A percentile compares a stretch with the other conserved stretches of the same genome.
These are phyloP conservation scores for Leccinum colubrinum DNA, from an alignment of 1,284 basidiomycete species.

Conservation along the genomic window DNA sequence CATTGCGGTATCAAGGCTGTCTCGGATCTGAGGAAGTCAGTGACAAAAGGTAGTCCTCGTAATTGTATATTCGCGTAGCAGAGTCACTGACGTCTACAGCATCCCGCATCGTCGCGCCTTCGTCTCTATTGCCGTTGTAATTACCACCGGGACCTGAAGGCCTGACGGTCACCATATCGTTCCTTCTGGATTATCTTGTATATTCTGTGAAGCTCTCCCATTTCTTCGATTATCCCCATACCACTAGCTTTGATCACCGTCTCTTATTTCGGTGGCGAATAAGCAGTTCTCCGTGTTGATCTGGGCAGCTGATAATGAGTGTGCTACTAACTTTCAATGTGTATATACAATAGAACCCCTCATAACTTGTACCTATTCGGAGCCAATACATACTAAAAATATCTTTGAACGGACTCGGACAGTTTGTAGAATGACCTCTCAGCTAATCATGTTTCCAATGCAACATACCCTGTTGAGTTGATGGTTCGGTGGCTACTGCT, in stretches of 20 bases:
- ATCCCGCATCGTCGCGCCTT: neutral
- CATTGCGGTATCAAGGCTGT: neutral
- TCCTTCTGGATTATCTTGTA: neutral
- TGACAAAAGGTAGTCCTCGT: too few species aligned
- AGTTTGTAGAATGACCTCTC: too few species aligned
- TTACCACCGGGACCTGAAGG: neutral
- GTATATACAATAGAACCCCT: neutral
- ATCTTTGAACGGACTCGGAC: too few species aligned
- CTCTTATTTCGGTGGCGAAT: neutral
- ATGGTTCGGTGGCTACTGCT: too few species aligned
- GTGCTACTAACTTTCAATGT: neutral
- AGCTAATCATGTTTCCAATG: too few species aligned
- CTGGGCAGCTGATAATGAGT: neutral
- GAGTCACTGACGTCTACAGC: neutral
- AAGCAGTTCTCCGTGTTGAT: neutral
- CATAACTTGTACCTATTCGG: too few species aligned
- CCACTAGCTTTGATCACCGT: neutral
- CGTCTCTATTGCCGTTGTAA: neutral
- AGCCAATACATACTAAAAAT: too few species aligned
- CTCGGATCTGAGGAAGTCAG: neutral
- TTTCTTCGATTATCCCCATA: neutral
- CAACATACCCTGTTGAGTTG: too few species aligned
- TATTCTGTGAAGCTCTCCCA: neutral
- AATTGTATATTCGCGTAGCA: too few species aligned
- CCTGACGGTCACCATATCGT: neutral